phyloP scores from a whole-genome alignment of 305 asterid genomes.

The Solanum hybrid region DNA sequence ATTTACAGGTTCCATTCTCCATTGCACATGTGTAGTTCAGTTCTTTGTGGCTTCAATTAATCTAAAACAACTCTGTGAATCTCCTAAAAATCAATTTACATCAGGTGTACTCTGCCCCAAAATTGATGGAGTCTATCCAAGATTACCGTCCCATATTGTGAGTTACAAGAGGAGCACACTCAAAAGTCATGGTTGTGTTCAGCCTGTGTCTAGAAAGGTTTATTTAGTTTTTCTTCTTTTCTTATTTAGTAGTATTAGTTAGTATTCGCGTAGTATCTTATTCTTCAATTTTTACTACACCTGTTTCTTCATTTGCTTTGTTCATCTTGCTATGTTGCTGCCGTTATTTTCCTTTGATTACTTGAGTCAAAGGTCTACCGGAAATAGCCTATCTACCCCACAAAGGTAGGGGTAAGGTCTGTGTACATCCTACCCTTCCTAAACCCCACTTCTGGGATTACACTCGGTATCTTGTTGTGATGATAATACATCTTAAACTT shows the following conservation, averaged over 20 bases:
- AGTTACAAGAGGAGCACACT: conserved; percentile 15
- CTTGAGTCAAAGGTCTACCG: background rate
- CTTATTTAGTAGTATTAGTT: background rate
- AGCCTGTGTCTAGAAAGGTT: conserved; percentile 22
- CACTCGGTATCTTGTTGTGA: background rate
- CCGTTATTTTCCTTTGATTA: background rate
- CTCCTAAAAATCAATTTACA: background rate
- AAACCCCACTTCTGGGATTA: background rate
- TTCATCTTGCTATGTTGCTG: background rate
- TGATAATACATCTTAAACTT: background rate
- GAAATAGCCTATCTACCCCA: background rate
- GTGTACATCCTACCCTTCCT: background rate
- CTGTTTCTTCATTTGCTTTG: background rate
- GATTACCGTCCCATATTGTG: conserved; percentile 11
- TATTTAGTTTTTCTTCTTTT: background rate
- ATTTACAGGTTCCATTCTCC: background rate
- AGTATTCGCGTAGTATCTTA: background rate
- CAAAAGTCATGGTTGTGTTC: conserved; percentile 7
- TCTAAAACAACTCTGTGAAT: background rate
- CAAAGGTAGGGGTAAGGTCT: background rate
- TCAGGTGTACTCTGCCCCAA: conserved; percentile 24
- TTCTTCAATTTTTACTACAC: background rate
- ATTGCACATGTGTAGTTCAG: background rate
- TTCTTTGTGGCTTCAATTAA: background rate
- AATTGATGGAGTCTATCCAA: conserved; percentile 15